Conservation (phyloP, 1,139 yeast species). For the Yamadazyma sp. region DNA sequence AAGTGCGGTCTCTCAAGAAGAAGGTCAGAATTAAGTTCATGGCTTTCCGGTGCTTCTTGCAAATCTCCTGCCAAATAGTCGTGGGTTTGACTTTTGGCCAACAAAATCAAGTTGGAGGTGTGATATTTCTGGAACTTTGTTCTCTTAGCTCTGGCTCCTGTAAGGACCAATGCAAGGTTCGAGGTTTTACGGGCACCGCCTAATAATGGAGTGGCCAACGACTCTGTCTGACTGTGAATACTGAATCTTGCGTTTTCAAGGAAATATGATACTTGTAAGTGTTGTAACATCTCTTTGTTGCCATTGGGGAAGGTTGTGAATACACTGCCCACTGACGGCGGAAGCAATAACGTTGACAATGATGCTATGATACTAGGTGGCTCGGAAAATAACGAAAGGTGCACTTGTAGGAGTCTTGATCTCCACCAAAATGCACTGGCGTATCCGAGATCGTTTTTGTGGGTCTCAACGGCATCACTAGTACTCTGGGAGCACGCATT, state of each 20-base stretch:
- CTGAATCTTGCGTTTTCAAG: constrained; percentile 68
- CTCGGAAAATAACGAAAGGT: constrained; percentile 60
- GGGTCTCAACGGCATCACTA: constrained; percentile 3
- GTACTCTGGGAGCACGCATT: constrained; percentile 17
- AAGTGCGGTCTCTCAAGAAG: constrained; percentile 72
- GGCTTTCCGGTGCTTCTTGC: constrained; percentile 46
- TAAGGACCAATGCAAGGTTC: constrained; percentile 61
- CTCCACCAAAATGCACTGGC: constrained; percentile 74
- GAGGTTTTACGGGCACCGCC: constrained; percentile 57
- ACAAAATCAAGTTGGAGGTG: constrained; percentile 71
- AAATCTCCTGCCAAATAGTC: constrained; percentile 19
- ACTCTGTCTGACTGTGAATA: constrained; percentile 61
- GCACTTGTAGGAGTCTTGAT: constrained; percentile 62
- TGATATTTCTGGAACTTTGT: constrained; percentile 78
- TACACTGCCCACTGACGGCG: constrained; percentile 28
- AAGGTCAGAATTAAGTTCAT: constrained; percentile 72
- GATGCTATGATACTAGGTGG: constrained; percentile 48
- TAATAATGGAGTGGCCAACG: constrained; percentile 51
- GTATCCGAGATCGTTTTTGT: constrained; percentile 22
- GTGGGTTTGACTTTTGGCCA: constrained; percentile 57
- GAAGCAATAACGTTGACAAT: constrained; percentile 39
- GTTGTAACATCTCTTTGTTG: constrained; percentile 27
- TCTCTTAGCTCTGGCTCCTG: constrained; percentile 88
- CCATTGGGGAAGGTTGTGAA: constrained; percentile 29
- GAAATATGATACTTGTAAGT: constrained; percentile 49